Percentiles rank a stretch among this genome's conserved stretches.
These are phyloP conservation scores for Laburnicola sp. DNA, from an alignment of 2,329 filamentous ascomycete species.

Conservation along the genomic window DNA sequence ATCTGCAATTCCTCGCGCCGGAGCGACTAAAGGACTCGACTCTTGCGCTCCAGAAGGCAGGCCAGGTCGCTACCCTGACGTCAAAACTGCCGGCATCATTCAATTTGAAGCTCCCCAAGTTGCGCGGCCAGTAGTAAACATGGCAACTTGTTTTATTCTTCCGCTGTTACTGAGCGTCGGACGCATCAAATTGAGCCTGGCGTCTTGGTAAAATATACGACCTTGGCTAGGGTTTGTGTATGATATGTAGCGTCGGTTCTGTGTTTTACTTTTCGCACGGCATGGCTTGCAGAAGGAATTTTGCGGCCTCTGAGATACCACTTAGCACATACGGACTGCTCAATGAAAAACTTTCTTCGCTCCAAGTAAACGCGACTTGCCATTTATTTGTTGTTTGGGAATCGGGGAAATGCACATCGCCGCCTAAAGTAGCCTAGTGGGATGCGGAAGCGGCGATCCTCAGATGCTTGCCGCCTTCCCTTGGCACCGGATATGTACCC, in stretches of 20 bases:
- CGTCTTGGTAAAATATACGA: conserved; percentile 1
- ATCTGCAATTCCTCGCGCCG: conserved; percentile 44
- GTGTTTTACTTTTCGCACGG: neutral
- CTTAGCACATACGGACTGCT: conserved; percentile 8
- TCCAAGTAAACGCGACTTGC: neutral
- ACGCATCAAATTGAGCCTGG: conserved; percentile 1
- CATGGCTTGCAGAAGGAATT: conserved; percentile 6
- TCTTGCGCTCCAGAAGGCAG: conserved; percentile 43
- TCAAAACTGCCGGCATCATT: conserved; percentile 41
- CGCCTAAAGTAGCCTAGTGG: conserved; percentile 5
- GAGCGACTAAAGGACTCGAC: conserved; percentile 42
- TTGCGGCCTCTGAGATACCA: conserved; percentile 11
- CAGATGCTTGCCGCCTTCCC: conserved; percentile 7
- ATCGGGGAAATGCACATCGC: conserved; percentile 7
- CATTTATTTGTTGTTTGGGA: neutral
- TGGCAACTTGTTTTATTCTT: conserved; percentile 15
- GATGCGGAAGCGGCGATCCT: conserved; percentile 12
- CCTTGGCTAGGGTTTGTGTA: conserved; percentile 9
- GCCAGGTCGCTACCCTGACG: conserved; percentile 42
- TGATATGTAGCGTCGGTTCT: conserved; percentile 1
- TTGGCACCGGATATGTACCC: no score
- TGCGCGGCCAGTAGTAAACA: no score
- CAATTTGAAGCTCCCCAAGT: conserved; percentile 35
- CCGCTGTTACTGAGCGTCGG: neutral
- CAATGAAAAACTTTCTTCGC: conserved; percentile 2